Conservation (phyloP, 2,329 filamentous ascomycete genomes). For the Aspergillus transmontanensis region DNA sequence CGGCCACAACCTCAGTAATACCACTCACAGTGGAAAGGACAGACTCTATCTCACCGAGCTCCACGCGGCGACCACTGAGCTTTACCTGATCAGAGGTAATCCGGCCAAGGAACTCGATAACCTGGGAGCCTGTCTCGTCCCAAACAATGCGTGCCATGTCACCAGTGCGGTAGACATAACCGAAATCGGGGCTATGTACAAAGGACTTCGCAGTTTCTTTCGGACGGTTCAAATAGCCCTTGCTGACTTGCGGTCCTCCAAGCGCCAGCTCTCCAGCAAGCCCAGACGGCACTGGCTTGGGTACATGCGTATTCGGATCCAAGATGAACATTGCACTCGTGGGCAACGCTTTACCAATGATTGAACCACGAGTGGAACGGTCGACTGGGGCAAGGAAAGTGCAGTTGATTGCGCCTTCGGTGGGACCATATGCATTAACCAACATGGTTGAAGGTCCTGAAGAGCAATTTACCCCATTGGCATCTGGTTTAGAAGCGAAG, state of each 20-base stretch:
- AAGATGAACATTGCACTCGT: slow-evolving; percentile 39
- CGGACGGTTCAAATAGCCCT: slow-evolving; percentile 31
- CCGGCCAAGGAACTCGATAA: slow-evolving; percentile 77
- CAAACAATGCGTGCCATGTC: slow-evolving; percentile 58
- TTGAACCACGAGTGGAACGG: slow-evolving; percentile 31
- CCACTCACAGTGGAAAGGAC: slow-evolving; percentile 23
- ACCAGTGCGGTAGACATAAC: slow-evolving; percentile 48
- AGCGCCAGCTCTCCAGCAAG: slow-evolving; percentile 49
- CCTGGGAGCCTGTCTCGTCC: slow-evolving; percentile 55
- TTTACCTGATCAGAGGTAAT: slow-evolving; percentile 81
- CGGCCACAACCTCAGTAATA: slow-evolving; percentile 27
- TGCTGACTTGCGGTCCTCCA: slow-evolving; percentile 35
- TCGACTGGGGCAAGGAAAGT: slow-evolving; percentile 26
- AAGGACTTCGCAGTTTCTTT: slow-evolving; percentile 30
- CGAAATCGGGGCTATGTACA: slow-evolving; percentile 39
- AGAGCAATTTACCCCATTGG: not conserved
- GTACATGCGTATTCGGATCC: slow-evolving; percentile 24
- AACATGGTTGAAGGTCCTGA: slow-evolving; percentile 19
- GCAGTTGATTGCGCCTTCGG: slow-evolving; percentile 36
- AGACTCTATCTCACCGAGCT: slow-evolving; percentile 73
- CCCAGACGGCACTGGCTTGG: slow-evolving; percentile 43
- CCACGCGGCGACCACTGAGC: slow-evolving; percentile 77
- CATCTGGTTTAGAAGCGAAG: slow-evolving; percentile 22
- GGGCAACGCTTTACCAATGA: slow-evolving; percentile 39
- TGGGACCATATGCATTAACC: slow-evolving; percentile 39